phyloP scores from a whole-genome alignment of 208 protist genomes.

The Porcisia hertigi region DNA sequence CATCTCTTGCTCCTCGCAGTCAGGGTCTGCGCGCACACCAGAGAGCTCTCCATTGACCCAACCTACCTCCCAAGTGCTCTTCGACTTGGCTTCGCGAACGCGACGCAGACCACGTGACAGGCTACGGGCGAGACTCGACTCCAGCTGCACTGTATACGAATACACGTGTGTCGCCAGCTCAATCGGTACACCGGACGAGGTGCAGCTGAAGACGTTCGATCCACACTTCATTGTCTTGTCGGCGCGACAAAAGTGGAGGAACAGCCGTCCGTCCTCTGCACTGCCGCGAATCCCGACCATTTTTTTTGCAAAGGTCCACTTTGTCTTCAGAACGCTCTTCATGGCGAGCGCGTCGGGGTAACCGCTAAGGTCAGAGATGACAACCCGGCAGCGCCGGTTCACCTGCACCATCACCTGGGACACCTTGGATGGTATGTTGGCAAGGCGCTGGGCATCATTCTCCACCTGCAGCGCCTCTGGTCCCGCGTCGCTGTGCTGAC shows the following conservation, averaged over 20 bases:
- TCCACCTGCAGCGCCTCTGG: slow-evolving; percentile 56
- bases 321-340: slow-evolving; percentile 57
- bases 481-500: slow-evolving; percentile 57
- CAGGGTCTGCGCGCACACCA: slow-evolving; percentile 22
- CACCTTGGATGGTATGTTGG: slow-evolving; percentile 85
- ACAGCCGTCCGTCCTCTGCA: slow-evolving; percentile 49
- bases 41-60: slow-evolving; percentile 80
- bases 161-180: slow-evolving; percentile 85
- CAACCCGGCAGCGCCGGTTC: slow-evolving; percentile 49
- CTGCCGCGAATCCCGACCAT: slow-evolving; percentile 69
- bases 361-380: slow-evolving; percentile 77
- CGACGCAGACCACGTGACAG: slow-evolving; percentile 48
- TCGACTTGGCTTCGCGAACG: slow-evolving; percentile 66
- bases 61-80: slow-evolving; percentile 81
- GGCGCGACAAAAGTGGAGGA: slow-evolving; percentile 72
- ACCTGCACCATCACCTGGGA: slow-evolving; percentile 24
- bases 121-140: slow-evolving; percentile 52
- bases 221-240: slow-evolving; percentile 84
- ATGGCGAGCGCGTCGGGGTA: slow-evolving; percentile 67
- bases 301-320: slow-evolving; percentile 80
- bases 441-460: slow-evolving; percentile 87
- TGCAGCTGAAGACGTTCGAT: slow-evolving; percentile 60
- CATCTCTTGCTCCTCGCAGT: slow-evolving; percentile 28
- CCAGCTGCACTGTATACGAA: slow-evolving; percentile 80
- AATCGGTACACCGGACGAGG: slow-evolving; percentile 30